Conservation (phyloP, 1,139 yeast genomes). For the Taphrina deformans region DNA sequence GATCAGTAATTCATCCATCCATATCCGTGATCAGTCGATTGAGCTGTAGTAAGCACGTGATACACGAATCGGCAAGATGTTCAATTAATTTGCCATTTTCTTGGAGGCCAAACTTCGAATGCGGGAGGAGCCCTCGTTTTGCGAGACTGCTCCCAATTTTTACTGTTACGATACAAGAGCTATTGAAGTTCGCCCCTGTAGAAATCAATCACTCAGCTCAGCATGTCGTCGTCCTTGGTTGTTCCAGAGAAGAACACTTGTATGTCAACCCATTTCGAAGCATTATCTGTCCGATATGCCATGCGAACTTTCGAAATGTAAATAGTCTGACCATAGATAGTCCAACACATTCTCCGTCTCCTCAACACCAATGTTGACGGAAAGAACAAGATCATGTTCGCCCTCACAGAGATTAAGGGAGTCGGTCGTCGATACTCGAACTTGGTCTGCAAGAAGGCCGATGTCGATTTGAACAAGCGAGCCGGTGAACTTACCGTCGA, state of each 20-base stretch:
- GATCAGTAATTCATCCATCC: background rate
- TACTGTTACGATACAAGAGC: background rate
- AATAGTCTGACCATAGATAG: constrained; percentile 11
- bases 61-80: background rate
- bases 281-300: constrained; percentile 8
- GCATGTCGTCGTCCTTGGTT: constrained; percentile 38
- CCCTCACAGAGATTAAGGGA: constrained; percentile 97
- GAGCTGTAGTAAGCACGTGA: background rate
- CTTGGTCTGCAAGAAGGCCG: constrained; percentile 99
- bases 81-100: background rate
- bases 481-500: constrained; percentile 99
- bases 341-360: constrained; percentile 99
- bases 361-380: constrained; percentile 99
- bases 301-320: background rate
- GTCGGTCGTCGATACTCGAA: constrained; percentile 99
- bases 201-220: background rate
- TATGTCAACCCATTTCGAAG: constrained; percentile 2
- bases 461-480: constrained; percentile 96
- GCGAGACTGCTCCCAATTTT: constrained; percentile 19
- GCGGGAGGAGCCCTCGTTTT: background rate
- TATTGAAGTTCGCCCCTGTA: constrained; percentile 5
- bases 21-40: no score
- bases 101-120: background rate
- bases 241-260: constrained; percentile 35
- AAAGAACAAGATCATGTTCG: constrained; percentile 99